Percentiles rank a stretch among this genome's conserved stretches.
phyloP scores from a whole-genome alignment of 1,139 yeast species.

The Kurtzmaniella quercitrusa region DNA sequence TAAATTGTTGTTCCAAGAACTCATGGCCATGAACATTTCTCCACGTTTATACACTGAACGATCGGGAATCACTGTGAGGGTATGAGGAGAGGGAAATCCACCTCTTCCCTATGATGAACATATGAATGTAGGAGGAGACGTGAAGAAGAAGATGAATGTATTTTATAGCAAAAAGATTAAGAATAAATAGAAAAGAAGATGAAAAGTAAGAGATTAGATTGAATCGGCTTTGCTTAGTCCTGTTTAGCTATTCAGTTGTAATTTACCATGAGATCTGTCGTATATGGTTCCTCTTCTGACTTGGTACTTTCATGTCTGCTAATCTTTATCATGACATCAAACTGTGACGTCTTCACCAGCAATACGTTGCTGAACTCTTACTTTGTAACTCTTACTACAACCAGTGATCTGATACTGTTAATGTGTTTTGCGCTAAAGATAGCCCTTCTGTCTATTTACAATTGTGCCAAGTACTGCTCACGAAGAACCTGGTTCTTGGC shows the following conservation, averaged over 20 bases:
- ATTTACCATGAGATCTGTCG: too few relatives aligned
- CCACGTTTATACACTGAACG: slow-evolving; percentile 78
- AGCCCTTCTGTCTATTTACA: slow-evolving; percentile 7
- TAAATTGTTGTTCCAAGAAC: slow-evolving; percentile 90
- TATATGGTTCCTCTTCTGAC: too few relatives aligned
- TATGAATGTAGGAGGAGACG: not conserved
- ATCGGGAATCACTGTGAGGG: slow-evolving; percentile 41
- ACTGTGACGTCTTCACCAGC: too few relatives aligned
- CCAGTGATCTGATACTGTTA: not conserved
- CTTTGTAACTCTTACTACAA: too few relatives aligned
- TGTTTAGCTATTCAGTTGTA: too few relatives aligned
- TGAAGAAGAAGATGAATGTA: slow-evolving; percentile 1
- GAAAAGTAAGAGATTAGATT: not conserved
- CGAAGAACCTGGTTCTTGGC: slow-evolving; percentile 29
- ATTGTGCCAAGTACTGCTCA: slow-evolving; percentile 27
- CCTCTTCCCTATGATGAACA: too few relatives aligned
- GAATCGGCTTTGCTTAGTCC: not conserved
- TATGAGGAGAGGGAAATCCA: slow-evolving; percentile 12
- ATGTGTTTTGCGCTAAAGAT: not conserved
- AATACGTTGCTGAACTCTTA: too few relatives aligned
- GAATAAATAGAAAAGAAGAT: not conserved
- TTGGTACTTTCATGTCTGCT: too few relatives aligned
- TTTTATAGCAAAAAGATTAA: slow-evolving; percentile 2
- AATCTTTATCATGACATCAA: too few relatives aligned
- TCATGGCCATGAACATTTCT: slow-evolving; percentile 97